phyloP scores from a whole-genome alignment of 306 rosid genomes.

The Castanea crenata region DNA sequence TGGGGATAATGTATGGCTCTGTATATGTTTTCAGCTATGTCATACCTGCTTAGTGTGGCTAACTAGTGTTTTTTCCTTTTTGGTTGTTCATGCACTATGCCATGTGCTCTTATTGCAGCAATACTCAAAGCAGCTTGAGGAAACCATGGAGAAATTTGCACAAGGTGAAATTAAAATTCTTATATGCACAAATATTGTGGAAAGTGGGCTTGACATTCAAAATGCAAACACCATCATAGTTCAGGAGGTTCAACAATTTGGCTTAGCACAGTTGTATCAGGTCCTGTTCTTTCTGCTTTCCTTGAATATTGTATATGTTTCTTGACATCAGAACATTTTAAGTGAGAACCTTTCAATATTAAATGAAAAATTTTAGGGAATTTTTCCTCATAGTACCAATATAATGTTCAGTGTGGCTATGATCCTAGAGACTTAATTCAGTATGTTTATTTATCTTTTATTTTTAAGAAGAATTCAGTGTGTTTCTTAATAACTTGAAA shows the following conservation, averaged over 20 bases:
- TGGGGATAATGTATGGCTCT: neutral
- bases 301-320: neutral
- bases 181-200: slow-evolving; percentile 85
- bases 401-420: neutral
- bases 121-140: slow-evolving; percentile 87
- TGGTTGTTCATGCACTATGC: slow-evolving; percentile 4
- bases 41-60: neutral
- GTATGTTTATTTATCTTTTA: neutral
- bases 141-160: slow-evolving; percentile 87
- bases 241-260: slow-evolving; percentile 97
- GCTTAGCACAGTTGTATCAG: slow-evolving; percentile 97
- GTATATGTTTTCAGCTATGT: neutral
- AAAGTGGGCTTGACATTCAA: slow-evolving; percentile 98
- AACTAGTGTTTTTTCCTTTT: neutral
- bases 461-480: no score
- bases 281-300: slow-evolving; percentile 45
- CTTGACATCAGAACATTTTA: neutral
- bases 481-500: neutral
- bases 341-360: neutral
- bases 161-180: slow-evolving; percentile 80
- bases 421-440: neutral
- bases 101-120: slow-evolving; percentile 53
- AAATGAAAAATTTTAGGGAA: neutral
- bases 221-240: slow-evolving; percentile 95
- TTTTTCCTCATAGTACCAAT: neutral